Evolutionary conservation across 768 basidiomycete genomes (phyloP).

Genomic region (Panaeolus papilionaceus): DNA sequence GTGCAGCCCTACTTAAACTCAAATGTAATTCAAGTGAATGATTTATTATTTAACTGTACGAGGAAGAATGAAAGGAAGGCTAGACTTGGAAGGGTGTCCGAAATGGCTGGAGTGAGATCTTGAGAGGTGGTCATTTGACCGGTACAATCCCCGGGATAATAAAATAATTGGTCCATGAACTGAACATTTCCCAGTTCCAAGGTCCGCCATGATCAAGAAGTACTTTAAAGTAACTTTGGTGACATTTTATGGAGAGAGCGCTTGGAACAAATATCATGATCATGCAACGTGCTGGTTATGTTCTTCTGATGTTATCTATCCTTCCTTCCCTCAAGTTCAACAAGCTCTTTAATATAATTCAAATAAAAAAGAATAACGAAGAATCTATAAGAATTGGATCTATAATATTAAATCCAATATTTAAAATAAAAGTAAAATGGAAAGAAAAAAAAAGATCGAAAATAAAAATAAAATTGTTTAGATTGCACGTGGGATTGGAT

Average conservation of each 20-base stretch:
- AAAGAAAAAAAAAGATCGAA: neutral
- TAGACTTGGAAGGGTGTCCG: neutral
- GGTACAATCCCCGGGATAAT: neutral
- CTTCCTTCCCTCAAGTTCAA: no score
- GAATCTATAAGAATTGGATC: neutral
- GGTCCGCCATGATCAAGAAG: neutral
- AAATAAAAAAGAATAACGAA: conserved; percentile 1
- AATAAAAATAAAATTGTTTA: neutral
- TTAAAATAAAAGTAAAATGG: neutral
- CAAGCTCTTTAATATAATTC: neutral
- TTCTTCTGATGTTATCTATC: no score
- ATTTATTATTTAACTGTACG: neutral
- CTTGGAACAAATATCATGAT: neutral
- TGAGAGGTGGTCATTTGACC: conserved; percentile 3
- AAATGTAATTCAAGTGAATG: no score
- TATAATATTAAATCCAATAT: neutral
- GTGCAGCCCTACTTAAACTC: neutral
- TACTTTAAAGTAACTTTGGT: no score
- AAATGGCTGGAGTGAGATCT: neutral
- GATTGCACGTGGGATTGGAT: conserved; percentile 16
- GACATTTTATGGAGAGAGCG: no score
- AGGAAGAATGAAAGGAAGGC: neutral
- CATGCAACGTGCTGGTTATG: neutral
- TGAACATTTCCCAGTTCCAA: no score
- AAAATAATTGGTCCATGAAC: neutral